A percentile compares a stretch with the other conserved stretches of the same genome.
Conservation (phyloP, 176 grass and related monocot species). For the Zoysia japonica region DNA sequence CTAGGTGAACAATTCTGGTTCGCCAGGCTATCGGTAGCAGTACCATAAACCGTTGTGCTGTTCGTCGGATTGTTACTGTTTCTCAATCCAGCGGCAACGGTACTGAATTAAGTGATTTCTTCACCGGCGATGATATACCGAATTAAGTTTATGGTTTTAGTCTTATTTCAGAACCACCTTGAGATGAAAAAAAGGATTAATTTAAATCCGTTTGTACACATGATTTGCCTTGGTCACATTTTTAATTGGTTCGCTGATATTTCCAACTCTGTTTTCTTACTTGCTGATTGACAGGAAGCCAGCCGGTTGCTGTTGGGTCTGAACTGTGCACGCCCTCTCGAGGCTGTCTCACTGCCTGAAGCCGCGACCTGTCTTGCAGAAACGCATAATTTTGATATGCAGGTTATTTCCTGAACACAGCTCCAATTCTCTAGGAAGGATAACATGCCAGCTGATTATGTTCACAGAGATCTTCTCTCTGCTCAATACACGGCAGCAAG, state of each 20-base stretch:
- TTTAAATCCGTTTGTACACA: not conserved
- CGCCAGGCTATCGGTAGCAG: not conserved
- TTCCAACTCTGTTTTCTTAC: constrained; percentile 17
- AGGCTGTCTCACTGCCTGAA: constrained; percentile 51
- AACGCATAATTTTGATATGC: constrained; percentile 72
- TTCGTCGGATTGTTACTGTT: not conserved
- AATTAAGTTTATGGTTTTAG: not conserved
- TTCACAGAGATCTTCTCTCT: not conserved
- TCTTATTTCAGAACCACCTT: not conserved
- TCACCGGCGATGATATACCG: not conserved
- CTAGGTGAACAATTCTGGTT: not conserved
- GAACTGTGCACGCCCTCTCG: constrained; percentile 71
- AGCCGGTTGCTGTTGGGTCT: constrained; percentile 75
- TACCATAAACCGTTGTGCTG: not conserved
- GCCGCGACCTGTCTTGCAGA: constrained; percentile 43
- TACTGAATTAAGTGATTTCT: not conserved
- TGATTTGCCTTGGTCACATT: not conserved
- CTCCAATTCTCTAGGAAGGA: not conserved
- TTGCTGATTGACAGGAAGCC: constrained; percentile 63
- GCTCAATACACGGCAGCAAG: not conserved
- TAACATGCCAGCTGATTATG: not conserved
- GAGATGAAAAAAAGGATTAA: not conserved
- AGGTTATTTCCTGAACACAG: constrained; percentile 49
- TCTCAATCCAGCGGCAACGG: not conserved
- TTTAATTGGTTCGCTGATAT: not conserved